Conservation (phyloP, 1,284 basidiomycete species). For the Tilletia caries region DNA sequence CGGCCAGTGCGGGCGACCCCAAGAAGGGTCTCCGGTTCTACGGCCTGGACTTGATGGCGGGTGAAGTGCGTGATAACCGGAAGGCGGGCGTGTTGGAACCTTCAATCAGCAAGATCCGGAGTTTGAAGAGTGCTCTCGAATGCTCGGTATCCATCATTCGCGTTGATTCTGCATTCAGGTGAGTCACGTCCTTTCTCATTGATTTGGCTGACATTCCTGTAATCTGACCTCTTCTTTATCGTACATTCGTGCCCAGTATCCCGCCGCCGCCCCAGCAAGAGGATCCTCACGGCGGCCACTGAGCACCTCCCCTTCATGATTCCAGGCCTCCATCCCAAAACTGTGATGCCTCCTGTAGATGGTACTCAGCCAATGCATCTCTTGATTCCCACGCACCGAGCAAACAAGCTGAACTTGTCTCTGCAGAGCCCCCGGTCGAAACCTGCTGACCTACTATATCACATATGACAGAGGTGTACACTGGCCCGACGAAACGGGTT, state of each 20-base stretch:
- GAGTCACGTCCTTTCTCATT: not conserved
- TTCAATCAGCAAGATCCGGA: slow-evolving; percentile 93
- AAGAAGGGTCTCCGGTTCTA: slow-evolving; percentile 91
- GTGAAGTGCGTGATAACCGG: slow-evolving; percentile 91
- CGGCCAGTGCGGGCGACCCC: slow-evolving; percentile 80
- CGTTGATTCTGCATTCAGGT: slow-evolving; percentile 11
- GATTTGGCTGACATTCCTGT: not conserved
- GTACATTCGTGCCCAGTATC: no score
- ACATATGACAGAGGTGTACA: no score
- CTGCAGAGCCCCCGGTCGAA: no score
- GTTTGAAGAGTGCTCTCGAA: slow-evolving; percentile 92
- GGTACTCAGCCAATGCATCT: not conserved
- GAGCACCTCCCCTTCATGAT: not conserved
- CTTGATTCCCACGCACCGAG: no score
- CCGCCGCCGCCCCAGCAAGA: not conserved
- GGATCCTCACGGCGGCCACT: slow-evolving; percentile 11
- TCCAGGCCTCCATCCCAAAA: not conserved
- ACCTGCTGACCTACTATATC: no score
- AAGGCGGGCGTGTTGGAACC: slow-evolving; percentile 91
- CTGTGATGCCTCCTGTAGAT: no score
- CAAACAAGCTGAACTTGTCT: no score
- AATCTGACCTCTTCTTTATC: not conserved
- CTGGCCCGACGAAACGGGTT: no score
- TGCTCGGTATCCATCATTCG: slow-evolving; percentile 12
- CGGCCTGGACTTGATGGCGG: slow-evolving; percentile 89